phyloP scores from a whole-genome alignment of 73 alveolate species.

The Paramecium pentaurelia region DNA sequence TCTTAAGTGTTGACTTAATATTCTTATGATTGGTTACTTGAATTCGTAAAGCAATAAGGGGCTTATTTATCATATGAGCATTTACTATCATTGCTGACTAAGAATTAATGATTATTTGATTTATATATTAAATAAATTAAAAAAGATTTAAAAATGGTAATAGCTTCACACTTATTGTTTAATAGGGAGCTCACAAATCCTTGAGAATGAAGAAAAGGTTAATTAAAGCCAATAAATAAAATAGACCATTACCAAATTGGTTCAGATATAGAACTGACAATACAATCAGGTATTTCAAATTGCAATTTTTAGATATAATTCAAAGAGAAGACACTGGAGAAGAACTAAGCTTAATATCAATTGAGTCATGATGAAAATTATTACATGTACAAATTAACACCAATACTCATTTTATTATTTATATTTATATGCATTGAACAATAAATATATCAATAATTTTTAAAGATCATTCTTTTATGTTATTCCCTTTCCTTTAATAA shows the following conservation, averaged over 20 bases:
- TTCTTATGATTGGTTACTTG: background rate
- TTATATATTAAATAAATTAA: constrained; percentile 2
- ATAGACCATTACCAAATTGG: constrained; percentile 97
- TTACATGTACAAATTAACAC: background rate
- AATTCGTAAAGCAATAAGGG: background rate
- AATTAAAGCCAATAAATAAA: constrained; percentile 90
- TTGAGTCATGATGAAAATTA: background rate
- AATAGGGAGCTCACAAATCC: constrained; percentile 74
- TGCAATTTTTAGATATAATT: constrained; percentile 73
- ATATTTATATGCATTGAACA: background rate
- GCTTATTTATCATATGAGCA: background rate
- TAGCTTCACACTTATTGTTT: background rate
- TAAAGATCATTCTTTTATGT: too few species aligned
- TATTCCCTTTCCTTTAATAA: background rate
- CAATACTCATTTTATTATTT: background rate
- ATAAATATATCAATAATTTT: background rate
- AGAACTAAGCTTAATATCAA: constrained; percentile 90
- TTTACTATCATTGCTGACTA: background rate
- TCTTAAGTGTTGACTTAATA: background rate
- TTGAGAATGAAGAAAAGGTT: constrained; percentile 82
- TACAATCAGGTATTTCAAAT: constrained; percentile 74
- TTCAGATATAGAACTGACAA: constrained; percentile 91
- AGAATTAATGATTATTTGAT: background rate
- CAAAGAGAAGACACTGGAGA: constrained; percentile 97
- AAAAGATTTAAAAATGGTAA: constrained; percentile 14